Percentiles rank a stretch among this genome's conserved stretches.
Conservation (phyloP, 2,329 filamentous ascomycete genomes). For the Celoporthe dispersa region DNA sequence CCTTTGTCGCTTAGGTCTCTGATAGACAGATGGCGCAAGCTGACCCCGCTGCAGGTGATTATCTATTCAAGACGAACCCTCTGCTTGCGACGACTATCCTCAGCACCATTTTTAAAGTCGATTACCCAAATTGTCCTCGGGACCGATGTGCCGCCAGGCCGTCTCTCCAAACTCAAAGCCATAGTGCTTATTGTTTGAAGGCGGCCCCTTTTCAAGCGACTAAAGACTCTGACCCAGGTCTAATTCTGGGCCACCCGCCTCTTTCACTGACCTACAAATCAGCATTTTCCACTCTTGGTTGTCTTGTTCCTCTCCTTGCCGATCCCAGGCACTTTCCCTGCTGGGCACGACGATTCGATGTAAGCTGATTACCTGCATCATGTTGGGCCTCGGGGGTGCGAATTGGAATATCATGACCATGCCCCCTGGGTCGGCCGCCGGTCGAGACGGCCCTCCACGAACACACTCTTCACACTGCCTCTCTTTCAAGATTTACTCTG, state of each 20-base stretch:
- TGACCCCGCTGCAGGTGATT: background rate
- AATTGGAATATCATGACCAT: background rate
- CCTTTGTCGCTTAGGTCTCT: background rate
- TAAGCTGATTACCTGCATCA: conserved; percentile 1
- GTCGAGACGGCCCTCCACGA: background rate
- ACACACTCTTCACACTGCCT: background rate
- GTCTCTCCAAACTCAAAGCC: background rate
- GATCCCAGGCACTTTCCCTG: too few species aligned
- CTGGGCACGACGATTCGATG: background rate
- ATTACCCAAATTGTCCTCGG: background rate
- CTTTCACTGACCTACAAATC: background rate
- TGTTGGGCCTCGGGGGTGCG: background rate
- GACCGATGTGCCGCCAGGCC: background rate
- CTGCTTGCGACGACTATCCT: background rate
- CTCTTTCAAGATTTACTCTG: background rate
- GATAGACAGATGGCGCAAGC: background rate
- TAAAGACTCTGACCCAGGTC: background rate
- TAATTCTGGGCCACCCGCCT: background rate
- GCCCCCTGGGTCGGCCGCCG: background rate
- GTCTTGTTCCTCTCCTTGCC: too few species aligned
- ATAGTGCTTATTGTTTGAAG: conserved; percentile 6
- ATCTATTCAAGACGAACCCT: background rate
- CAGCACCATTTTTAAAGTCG: background rate
- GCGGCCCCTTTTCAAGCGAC: background rate
- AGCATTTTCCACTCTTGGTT: background rate